phyloP scores from a whole-genome alignment of 176 grass and related monocot genomes.

The Bonia amplexicaulis region DNA sequence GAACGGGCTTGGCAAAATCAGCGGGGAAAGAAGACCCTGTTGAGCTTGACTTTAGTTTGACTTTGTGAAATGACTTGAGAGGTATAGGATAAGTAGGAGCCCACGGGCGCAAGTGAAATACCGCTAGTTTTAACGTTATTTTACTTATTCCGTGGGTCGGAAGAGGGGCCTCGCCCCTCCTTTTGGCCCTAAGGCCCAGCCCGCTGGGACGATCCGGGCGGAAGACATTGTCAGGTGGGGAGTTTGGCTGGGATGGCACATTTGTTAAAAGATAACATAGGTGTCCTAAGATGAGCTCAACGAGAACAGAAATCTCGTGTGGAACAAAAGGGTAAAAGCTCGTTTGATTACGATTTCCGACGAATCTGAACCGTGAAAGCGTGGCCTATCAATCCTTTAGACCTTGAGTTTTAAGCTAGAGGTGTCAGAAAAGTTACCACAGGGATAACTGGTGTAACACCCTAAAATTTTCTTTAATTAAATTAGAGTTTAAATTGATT shows the following conservation, averaged over 20 bases:
- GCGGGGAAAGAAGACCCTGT: background rate
- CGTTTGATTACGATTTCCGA: conserved; percentile 65
- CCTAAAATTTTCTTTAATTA: too few relatives aligned
- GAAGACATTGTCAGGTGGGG: conserved; percentile 74
- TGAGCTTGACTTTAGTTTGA: background rate
- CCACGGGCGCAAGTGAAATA: conserved; percentile 9
- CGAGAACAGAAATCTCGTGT: conserved; percentile 63
- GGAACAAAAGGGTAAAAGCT: conserved; percentile 81
- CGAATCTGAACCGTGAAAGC: conserved; percentile 64
- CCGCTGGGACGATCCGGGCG: conserved; percentile 17
- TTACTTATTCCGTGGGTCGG: conserved; percentile 34
- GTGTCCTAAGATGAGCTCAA: conserved; percentile 72
- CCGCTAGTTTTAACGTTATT: conserved; percentile 29
- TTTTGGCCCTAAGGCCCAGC: too few relatives aligned
- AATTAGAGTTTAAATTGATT: too few relatives aligned
- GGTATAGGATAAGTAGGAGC: conserved; percentile 17
- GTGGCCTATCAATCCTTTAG: conserved; percentile 73
- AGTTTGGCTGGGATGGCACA: conserved; percentile 58
- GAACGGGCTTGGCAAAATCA: background rate
- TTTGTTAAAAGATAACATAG: conserved; percentile 60
- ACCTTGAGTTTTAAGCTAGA: conserved; percentile 53
- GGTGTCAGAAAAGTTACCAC: conserved; percentile 68
- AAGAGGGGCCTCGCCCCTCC: background rate
- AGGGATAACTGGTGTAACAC: conserved; percentile 65
- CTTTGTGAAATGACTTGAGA: background rate